A percentile compares a stretch with the other conserved stretches of the same genome.
Evolutionary conservation across 495 filamentous ascomycete genomes (phyloP).

Genomic region (Glarea lozoyensis): DNA sequence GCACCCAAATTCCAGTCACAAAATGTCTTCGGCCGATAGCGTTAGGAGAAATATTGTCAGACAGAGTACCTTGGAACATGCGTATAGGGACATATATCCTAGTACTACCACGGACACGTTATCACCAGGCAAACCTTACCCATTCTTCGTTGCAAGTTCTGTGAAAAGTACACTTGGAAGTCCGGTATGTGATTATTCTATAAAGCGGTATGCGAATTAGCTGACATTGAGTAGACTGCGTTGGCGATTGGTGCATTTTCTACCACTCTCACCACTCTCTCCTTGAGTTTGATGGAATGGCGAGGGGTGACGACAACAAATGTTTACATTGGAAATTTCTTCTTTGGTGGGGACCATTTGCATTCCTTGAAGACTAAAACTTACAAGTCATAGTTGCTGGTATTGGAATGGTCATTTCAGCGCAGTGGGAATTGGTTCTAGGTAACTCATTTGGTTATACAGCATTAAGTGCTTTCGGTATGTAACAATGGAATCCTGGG

Average conservation of each 20-base stretch:
- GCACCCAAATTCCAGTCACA: background rate
- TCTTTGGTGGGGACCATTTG: conserved; percentile 28
- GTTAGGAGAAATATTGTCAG: conserved; percentile 5
- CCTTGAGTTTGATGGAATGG: conserved; percentile 41
- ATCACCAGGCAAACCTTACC: conserved; percentile 10
- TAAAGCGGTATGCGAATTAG: background rate
- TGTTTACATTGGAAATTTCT: conserved; percentile 42
- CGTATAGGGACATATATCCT: conserved; percentile 15
- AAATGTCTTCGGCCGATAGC: conserved; percentile 11
- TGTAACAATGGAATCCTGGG: background rate
- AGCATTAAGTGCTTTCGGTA: conserved; percentile 35
- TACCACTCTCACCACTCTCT: conserved; percentile 40
- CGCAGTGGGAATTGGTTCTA: conserved; percentile 41
- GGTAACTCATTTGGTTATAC: conserved; percentile 44
- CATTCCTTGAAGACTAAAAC: background rate
- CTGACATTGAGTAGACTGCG: conserved; percentile 27
- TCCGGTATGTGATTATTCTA: conserved; percentile 12
- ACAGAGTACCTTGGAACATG: conserved; percentile 7
- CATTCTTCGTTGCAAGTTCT: conserved; percentile 23
- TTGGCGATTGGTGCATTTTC: conserved; percentile 41
- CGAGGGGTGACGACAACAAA: conserved; percentile 35
- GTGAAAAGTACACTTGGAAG: conserved; percentile 26
- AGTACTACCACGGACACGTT: conserved; percentile 12
- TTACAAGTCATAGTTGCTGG: conserved; percentile 11
- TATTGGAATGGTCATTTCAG: conserved; percentile 39